A percentile compares a stretch with the other conserved stretches of the same genome.
Conservation (phyloP, 2,329 filamentous ascomycete genomes). For the Helicocarpus griseus region DNA sequence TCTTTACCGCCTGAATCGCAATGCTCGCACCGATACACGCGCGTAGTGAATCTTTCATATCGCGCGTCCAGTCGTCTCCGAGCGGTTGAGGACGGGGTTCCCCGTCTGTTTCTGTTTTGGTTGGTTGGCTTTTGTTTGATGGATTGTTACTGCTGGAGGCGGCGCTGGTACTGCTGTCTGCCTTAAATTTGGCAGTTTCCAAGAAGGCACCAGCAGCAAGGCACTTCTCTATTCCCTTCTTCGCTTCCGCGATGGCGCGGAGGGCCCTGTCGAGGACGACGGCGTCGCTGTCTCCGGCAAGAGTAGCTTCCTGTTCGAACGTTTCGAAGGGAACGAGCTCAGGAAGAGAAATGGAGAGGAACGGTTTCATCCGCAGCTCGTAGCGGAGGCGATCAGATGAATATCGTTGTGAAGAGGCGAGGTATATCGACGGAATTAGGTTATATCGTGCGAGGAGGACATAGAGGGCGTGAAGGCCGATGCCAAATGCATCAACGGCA, state of each 20-base stretch:
- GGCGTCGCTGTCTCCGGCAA: slow-evolving; percentile 35
- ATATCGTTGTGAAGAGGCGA: slow-evolving; percentile 47
- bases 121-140: background rate
- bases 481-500: slow-evolving; percentile 47
- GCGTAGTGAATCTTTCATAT: slow-evolving; percentile 52
- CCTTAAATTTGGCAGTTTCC: background rate
- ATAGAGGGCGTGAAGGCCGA: slow-evolving; percentile 52
- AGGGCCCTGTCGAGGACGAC: slow-evolving; percentile 32
- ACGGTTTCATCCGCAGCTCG: slow-evolving; percentile 80
- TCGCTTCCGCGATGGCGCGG: slow-evolving; percentile 30
- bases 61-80: slow-evolving; percentile 53
- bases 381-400: slow-evolving; percentile 60
- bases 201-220: slow-evolving; percentile 30
- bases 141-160: background rate
- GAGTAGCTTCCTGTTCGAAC: slow-evolving; percentile 40
- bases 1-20: slow-evolving; percentile 51
- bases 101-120: background rate
- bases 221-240: slow-evolving; percentile 34
- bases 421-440: slow-evolving; percentile 41
- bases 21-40: slow-evolving; percentile 63
- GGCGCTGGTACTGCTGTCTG: background rate
- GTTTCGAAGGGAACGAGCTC: slow-evolving; percentile 56
- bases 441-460: slow-evolving; percentile 51
- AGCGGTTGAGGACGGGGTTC: slow-evolving; percentile 2
- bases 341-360: slow-evolving; percentile 58